Conservation (phyloP, 208 protist genomes). For the Leishmania turanica region DNA sequence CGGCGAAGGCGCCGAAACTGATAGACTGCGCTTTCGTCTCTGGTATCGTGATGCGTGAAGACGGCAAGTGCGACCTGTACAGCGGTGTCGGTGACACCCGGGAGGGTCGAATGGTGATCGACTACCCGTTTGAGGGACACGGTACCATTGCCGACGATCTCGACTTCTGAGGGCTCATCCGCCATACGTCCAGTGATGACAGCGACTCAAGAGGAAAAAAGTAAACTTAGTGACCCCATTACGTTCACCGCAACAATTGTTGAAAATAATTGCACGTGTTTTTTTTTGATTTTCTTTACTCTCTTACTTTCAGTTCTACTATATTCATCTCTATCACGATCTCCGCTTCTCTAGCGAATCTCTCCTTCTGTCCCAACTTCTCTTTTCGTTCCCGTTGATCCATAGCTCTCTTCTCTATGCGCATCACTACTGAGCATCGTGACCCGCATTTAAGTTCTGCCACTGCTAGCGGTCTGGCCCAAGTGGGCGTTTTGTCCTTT, state of each 20-base stretch:
- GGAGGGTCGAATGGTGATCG: slow-evolving; percentile 66
- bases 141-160: slow-evolving; percentile 52
- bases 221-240: not conserved
- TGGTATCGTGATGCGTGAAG: slow-evolving; percentile 65
- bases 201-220: not conserved
- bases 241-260: not conserved
- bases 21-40: slow-evolving; percentile 70
- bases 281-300: not conserved
- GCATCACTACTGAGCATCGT: not conserved
- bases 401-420: not conserved
- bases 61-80: slow-evolving; percentile 74
- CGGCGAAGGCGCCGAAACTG: slow-evolving; percentile 52
- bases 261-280: not conserved
- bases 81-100: slow-evolving; percentile 66
- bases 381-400: not conserved
- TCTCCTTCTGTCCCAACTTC: not conserved
- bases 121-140: slow-evolving; percentile 73
- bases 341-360: not conserved
- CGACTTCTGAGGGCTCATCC: slow-evolving; percentile 29
- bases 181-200: not conserved
- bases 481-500: slow-evolving; percentile 2
- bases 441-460: not conserved
- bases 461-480: not conserved
- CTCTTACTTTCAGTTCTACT: not conserved
- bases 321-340: not conserved